Evolutionary conservation across 2,329 filamentous ascomycete species (phyloP).

Genomic region (Arthroderma uncinatum): DNA sequence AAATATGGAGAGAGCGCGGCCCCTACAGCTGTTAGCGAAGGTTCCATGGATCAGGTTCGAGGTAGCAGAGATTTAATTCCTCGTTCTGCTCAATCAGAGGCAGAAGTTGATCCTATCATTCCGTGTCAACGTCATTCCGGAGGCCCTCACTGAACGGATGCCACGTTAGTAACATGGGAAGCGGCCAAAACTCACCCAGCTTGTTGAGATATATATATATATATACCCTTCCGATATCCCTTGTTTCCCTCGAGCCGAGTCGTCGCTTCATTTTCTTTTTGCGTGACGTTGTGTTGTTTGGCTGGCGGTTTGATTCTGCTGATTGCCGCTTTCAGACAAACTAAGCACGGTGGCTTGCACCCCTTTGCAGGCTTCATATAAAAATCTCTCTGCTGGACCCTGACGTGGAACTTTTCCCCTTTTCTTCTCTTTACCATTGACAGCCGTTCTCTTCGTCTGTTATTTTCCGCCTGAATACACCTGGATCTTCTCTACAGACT

Average conservation of each 20-base stretch:
- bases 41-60: not conserved
- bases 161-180: not conserved
- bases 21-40: not conserved
- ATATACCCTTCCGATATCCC: not conserved
- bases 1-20: not conserved
- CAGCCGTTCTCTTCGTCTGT: not conserved
- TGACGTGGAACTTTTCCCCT: not conserved
- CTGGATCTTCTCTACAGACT: not conserved
- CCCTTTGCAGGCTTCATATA: not conserved
- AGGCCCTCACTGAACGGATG: not conserved
- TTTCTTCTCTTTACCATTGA: too few species aligned
- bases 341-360: not conserved
- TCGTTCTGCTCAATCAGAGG: not conserved
- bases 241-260: not conserved
- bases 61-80: not conserved
- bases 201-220: not conserved
- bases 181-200: not conserved
- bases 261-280: not conserved
- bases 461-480: not conserved
- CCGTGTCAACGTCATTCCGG: not conserved
- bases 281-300: constrained; percentile 1
- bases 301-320: not conserved
- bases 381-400: not conserved
- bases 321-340: not conserved
- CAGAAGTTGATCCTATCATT: not conserved